phyloP scores from a whole-genome alignment of 768 basidiomycete genomes.

The Tephrocybe rancida region DNA sequence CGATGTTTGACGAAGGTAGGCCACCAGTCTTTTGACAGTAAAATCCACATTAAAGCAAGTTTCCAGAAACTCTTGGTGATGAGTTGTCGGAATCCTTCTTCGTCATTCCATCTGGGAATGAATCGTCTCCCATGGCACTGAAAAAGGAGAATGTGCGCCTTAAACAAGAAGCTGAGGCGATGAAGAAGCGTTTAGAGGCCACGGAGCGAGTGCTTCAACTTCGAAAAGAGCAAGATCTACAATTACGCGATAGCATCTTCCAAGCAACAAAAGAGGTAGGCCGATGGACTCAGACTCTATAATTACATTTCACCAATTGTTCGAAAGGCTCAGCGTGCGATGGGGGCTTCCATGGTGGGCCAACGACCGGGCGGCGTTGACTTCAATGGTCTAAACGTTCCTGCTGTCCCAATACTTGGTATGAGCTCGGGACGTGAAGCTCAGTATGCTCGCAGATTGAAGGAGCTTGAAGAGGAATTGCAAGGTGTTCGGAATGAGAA shows the following conservation, averaged over 20 bases:
- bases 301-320: neutral
- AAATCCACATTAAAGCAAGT: neutral
- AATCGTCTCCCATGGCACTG: slow-evolving; percentile 48
- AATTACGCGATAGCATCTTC: slow-evolving; percentile 80
- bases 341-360: slow-evolving; percentile 67
- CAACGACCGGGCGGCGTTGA: slow-evolving; percentile 54
- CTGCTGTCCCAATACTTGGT: slow-evolving; percentile 51
- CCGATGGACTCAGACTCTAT: slow-evolving; percentile 8
- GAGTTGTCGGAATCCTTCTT: slow-evolving; percentile 83
- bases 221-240: slow-evolving; percentile 77
- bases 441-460: slow-evolving; percentile 61
- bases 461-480: slow-evolving; percentile 83
- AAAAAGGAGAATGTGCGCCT: slow-evolving; percentile 70
- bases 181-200: slow-evolving; percentile 59
- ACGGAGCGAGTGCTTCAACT: slow-evolving; percentile 67
- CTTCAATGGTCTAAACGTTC: slow-evolving; percentile 54
- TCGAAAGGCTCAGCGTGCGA: slow-evolving; percentile 73
- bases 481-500: slow-evolving; percentile 66
- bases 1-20: slow-evolving; percentile 67
- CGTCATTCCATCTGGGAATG: slow-evolving; percentile 66
- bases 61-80: slow-evolving; percentile 43
- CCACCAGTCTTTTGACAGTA: neutral
- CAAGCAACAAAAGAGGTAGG: slow-evolving; percentile 65
- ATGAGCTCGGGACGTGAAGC: slow-evolving; percentile 56
- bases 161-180: slow-evolving; percentile 58